Base-by-base conservation (phyloP, 148 eudicot genomes). In the Tetragonia tetragonoides region DNA sequence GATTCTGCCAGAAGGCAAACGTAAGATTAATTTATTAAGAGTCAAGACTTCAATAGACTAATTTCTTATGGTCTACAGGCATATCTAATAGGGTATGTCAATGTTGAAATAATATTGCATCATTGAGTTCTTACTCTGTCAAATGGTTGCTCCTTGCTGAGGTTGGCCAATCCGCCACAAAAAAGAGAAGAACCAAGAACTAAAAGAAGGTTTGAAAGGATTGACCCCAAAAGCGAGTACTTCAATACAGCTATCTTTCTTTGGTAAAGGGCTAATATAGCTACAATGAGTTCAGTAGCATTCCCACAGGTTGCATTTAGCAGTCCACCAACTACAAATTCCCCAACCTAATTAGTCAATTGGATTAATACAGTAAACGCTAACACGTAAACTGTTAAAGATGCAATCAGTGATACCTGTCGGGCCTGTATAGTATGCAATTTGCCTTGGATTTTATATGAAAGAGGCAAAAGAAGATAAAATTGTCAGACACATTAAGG, bases 261-360 rank as follows among this genome's bases (percentile, higher is more conserved):
- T 77, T 85, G 80, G 68, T 81, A 76, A 59, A 92, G 91, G n/a
- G 97, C 97, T 49, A 90, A 83, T 69, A 92, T 81, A 61, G 94
- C 93, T 83, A 92, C 90, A 68, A 92, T 90, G 44, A 92, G 84
- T 83, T 92, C 97, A 46, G 94, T 92, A 24, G 88, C 95, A 82
- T 90, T 92, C 15, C 97, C 97, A 78, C 93, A 92, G 68, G 97
- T 92, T 64, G 97, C 97, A 87, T 92, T 92, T 18, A 92, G 79
- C 51, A 92, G 83, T 17, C 97, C 97, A 34, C 97, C 97, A 76
- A 92, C 97, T 92, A 89, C 80, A 74, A 84, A 56, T 68, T 66
- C 69, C 44, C 63, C 28, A 41, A 40, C 49, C 72, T 66, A 42
- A 21, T 70, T 64, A 75, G 16, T 44, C 75, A 67, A 40, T 38